Conservation (phyloP, 2,329 filamentous ascomycete species). For the Cercospora janseana region DNA sequence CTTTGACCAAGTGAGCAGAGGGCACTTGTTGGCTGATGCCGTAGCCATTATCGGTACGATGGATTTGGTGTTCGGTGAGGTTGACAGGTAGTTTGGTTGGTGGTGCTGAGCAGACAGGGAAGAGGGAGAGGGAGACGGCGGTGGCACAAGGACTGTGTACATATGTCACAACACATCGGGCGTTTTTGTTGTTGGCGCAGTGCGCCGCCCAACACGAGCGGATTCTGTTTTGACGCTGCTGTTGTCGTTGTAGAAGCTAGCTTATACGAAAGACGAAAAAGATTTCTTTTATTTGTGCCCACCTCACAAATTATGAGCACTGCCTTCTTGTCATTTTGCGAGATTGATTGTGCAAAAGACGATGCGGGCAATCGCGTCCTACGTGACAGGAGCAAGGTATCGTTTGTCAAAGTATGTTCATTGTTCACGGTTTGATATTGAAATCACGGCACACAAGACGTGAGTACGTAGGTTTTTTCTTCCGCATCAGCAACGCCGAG, state of each 20-base stretch:
- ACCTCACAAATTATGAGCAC: constrained; percentile 1
- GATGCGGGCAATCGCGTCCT: too few species aligned
- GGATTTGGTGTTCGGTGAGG: constrained; percentile 69
- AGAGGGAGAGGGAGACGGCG: not conserved
- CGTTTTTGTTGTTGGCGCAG: constrained; percentile 15
- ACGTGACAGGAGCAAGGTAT: too few species aligned
- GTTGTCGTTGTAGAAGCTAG: too few species aligned
- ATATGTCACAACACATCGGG: constrained; percentile 16
- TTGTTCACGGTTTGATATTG: too few species aligned
- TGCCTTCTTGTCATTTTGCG: too few species aligned
- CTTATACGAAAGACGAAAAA: constrained; percentile 3
- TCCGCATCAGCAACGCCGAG: not conserved
- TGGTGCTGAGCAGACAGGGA: not conserved
- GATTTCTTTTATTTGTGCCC: constrained; percentile 1
- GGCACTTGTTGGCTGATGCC: constrained; percentile 91
- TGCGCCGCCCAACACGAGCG: constrained; percentile 12
- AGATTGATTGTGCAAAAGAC: too few species aligned
- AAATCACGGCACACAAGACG: too few species aligned
- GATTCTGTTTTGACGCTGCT: constrained; percentile 5
- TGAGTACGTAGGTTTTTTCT: too few species aligned
- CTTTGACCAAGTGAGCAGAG: constrained; percentile 89
- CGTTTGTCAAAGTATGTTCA: too few species aligned
- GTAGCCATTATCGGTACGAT: constrained; percentile 80
- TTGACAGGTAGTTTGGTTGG: constrained; percentile 12
- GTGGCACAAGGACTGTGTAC: constrained; percentile 13